Conservation (phyloP, 352 stramenopile species). For the Phytophthora multivora region DNA sequence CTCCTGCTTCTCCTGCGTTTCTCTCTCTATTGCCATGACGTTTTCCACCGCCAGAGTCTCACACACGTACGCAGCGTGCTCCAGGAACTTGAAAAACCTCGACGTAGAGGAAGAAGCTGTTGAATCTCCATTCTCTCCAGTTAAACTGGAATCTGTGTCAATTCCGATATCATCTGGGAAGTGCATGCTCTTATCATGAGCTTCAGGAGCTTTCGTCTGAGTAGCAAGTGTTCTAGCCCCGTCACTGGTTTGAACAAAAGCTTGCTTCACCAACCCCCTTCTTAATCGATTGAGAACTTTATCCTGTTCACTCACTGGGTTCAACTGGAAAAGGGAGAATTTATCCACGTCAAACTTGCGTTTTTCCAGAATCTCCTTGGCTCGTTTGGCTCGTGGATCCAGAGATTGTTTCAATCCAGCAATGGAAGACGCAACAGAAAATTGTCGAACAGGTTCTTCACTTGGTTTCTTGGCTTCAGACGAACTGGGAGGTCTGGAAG, state of each 20-base stretch:
- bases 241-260: slow-evolving; percentile 65
- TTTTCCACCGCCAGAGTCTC: slow-evolving; percentile 32
- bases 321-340: slow-evolving; percentile 65
- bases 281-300: slow-evolving; percentile 58
- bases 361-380: slow-evolving; percentile 66
- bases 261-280: slow-evolving; percentile 54
- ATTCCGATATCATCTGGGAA: slow-evolving; percentile 79
- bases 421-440: slow-evolving; percentile 67
- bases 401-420: slow-evolving; percentile 73
- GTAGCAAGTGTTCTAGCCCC: slow-evolving; percentile 49
- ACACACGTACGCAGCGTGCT: slow-evolving; percentile 41
- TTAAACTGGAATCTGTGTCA: slow-evolving; percentile 34
- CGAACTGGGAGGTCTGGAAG: slow-evolving; percentile 34
- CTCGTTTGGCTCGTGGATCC: slow-evolving; percentile 59
- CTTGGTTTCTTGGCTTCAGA: slow-evolving; percentile 11
- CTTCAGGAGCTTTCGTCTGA: slow-evolving; percentile 56
- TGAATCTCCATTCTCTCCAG: slow-evolving; percentile 1
- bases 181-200: slow-evolving; percentile 61
- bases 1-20: slow-evolving; percentile 11
- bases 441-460: slow-evolving; percentile 19
- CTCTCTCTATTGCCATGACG: slow-evolving; percentile 29
- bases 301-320: slow-evolving; percentile 65
- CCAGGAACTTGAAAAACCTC: slow-evolving; percentile 65
- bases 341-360: slow-evolving; percentile 75
- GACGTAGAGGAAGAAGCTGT: slow-evolving; percentile 34